Base-by-base conservation (phyloP, 805 yeast species). In the Candida pseudoglaebosa region DNA sequence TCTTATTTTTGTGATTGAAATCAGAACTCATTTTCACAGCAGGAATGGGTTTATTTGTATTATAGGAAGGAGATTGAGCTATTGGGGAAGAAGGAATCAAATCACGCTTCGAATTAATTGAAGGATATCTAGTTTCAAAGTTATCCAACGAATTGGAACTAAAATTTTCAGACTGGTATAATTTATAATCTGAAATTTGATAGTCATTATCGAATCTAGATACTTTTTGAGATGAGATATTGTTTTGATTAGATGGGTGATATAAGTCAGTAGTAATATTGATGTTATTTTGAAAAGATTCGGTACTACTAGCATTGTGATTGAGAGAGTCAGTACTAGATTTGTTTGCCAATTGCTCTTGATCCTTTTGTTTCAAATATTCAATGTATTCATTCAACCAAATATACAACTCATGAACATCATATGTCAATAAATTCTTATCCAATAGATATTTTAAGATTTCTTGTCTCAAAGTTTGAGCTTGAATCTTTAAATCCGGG, bases 341-440 rank as follows among this genome's bases (percentile, higher is more conserved):
- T 16, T 14, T 8, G 21, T 31, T 14, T 7, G 12, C 13, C 12
- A 36, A 10, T 19, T 29, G 39, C n/a, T 22, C 30, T 14, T 26
- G 34, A 19, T 64, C 70, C 42, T 53, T 54, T 14, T 56, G 44
- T 39, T 54, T 59, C 42, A 67, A 52, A 40, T 67, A 68, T 4
- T 53, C 63, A 14, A 68, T 59, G 42, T 68, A 68, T 36, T 57
- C 59, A 42, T 65, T 52, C 24, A 68, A 50, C 74, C 74, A 68
- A 13, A 43, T 44, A 41, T 62, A 60, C 28, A 68, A 51, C 35
- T 62, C 64, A 2, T 52, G 50, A 5, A 65, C 65, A 39, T 67
- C 58, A 40, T 65, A 68, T 1, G 50, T 48, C 34, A 68, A 52
- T 24, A 64, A 43, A 9, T 52, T 47, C 40, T 59, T 57, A n/a